Conservation (phyloP, 1,284 basidiomycete genomes). For the Boletus mariae region DNA sequence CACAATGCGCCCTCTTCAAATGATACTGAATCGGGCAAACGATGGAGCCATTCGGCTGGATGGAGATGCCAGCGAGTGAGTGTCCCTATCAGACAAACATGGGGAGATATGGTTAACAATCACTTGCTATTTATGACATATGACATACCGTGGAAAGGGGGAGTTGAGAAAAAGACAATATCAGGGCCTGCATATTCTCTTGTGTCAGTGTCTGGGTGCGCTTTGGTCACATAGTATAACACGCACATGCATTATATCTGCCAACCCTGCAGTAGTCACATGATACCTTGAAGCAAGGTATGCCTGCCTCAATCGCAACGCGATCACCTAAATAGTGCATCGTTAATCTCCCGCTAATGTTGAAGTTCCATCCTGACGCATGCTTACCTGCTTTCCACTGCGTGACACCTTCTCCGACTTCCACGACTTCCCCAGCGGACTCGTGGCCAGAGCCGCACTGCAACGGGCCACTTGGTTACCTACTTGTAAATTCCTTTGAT, state of each 20-base stretch:
- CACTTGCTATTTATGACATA: background rate
- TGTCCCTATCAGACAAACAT: constrained; percentile 39
- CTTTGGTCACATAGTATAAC: background rate
- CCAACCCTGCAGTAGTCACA: constrained; percentile 58
- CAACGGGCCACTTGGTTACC: background rate
- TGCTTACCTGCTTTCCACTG: constrained; percentile 52
- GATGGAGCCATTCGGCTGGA: constrained; percentile 62
- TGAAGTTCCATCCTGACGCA: background rate
- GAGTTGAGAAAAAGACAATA: constrained; percentile 66
- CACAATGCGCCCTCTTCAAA: constrained; percentile 64
- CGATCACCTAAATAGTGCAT: constrained; percentile 44
- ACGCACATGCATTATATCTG: constrained; percentile 54
- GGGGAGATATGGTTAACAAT: constrained; percentile 1
- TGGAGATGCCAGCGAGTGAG: constrained; percentile 60
- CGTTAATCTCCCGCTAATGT: background rate
- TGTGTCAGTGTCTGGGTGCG: constrained; percentile 5
- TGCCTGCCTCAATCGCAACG: constrained; percentile 61
- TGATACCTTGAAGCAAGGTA: constrained; percentile 57
- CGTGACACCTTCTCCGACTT: constrained; percentile 58
- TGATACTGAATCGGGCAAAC: constrained; percentile 52
- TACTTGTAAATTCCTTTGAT: background rate
- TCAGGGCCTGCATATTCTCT: constrained; percentile 37
- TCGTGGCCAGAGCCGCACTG: constrained; percentile 65
- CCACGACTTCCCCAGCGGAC: constrained; percentile 60
- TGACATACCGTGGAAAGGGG: constrained; percentile 53